Percentiles rank a stretch among this genome's conserved stretches.
These are phyloP conservation scores for Peterozyma toletana DNA, from an alignment of 805 yeast genomes.

Conservation along the genomic window DNA sequence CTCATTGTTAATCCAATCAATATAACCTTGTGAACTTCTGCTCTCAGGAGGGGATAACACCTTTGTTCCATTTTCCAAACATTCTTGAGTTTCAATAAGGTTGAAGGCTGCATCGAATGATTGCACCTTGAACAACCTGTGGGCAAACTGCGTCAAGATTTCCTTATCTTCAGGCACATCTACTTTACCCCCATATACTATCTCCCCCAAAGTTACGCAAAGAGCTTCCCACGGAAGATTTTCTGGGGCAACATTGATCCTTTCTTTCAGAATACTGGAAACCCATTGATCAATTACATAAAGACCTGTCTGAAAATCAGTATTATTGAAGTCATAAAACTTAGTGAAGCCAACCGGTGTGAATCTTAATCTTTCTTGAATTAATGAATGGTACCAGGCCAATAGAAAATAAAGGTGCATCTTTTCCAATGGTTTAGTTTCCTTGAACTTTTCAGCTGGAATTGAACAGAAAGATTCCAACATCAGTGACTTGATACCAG, in stretches of 20 bases:
- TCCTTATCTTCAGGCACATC: slow-evolving; percentile 32
- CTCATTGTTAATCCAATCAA: slow-evolving; percentile 36
- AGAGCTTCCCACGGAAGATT: slow-evolving; percentile 49
- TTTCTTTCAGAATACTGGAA: slow-evolving; percentile 12
- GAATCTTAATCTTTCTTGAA: slow-evolving; percentile 52
- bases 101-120: slow-evolving; percentile 36
- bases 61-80: slow-evolving; percentile 5
- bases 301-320: slow-evolving; percentile 54
- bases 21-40: slow-evolving; percentile 22
- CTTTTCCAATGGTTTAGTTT: slow-evolving; percentile 33
- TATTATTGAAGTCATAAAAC: slow-evolving; percentile 62
- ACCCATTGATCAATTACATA: slow-evolving; percentile 36
- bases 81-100: slow-evolving; percentile 23
- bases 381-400: slow-evolving; percentile 64
- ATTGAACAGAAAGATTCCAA: slow-evolving; percentile 25
- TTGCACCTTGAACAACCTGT: slow-evolving; percentile 26
- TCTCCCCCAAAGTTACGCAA: slow-evolving; percentile 37
- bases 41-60: slow-evolving; percentile 42
- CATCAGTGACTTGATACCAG: slow-evolving; percentile 48
- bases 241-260: slow-evolving; percentile 36
- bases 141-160: slow-evolving; percentile 27
- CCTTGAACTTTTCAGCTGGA: slow-evolving; percentile 11
- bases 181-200: slow-evolving; percentile 65
- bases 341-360: slow-evolving; percentile 58
- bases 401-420: slow-evolving; percentile 44